phyloP scores from a whole-genome alignment of 208 protist species.

The Phytomonas serpens region DNA sequence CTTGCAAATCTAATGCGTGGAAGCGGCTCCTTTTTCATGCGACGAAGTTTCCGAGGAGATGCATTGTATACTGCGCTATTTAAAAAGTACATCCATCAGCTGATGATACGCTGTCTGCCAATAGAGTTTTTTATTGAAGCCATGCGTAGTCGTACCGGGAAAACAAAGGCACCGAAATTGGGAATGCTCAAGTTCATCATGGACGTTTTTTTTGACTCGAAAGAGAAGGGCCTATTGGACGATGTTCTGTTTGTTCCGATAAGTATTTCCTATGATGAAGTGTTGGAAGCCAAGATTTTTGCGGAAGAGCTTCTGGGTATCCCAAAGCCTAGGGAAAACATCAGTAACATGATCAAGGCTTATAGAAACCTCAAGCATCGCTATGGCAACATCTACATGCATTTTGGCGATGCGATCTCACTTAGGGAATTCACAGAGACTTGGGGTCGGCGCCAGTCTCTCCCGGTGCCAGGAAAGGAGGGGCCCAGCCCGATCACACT shows the following conservation, averaged over 20 bases:
- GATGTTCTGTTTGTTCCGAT: conserved; percentile 83
- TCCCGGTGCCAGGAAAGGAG: neutral
- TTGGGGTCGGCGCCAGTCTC: neutral
- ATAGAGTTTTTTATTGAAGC: conserved; percentile 91
- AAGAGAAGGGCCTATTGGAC: conserved; percentile 32
- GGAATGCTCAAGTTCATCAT: conserved; percentile 87
- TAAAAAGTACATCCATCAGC: conserved; percentile 71
- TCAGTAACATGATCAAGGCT: conserved; percentile 65
- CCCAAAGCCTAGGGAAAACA: conserved; percentile 71
- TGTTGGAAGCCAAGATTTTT: conserved; percentile 75
- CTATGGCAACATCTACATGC: conserved; percentile 78
- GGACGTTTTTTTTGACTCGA: conserved; percentile 61
- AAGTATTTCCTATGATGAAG: conserved; percentile 84
- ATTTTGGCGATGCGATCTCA: conserved; percentile 72
- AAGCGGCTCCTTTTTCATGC: conserved; percentile 91
- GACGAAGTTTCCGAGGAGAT: conserved; percentile 72
- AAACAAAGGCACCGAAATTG: conserved; percentile 80
- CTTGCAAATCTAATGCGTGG: conserved; percentile 70
- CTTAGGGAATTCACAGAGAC: conserved; percentile 21
- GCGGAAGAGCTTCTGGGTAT: conserved; percentile 82
- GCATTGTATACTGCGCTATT: conserved; percentile 73
- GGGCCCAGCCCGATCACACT: conserved; percentile 15
- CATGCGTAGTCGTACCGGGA: conserved; percentile 77
- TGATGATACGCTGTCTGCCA: conserved; percentile 40
- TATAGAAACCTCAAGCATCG: conserved; percentile 34